Conservation (phyloP, 768 basidiomycete genomes). For the Xerocomellus chrysenteron region DNA sequence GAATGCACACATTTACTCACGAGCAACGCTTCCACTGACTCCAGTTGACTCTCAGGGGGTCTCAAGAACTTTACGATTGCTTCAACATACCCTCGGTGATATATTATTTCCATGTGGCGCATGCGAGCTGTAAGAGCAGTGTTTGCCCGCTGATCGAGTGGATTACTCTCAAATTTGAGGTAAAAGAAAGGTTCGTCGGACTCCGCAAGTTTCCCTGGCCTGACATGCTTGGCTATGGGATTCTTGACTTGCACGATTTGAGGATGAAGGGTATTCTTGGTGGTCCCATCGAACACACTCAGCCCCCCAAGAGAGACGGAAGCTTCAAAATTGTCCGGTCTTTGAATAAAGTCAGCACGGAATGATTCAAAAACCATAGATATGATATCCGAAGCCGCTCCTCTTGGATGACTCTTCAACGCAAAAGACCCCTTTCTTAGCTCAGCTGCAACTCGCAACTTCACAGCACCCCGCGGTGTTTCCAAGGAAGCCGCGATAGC, state of each 20-base stretch:
- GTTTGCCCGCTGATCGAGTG: constrained; percentile 88
- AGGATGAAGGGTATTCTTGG: constrained; percentile 70
- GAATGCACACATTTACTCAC: constrained; percentile 42
- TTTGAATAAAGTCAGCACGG: constrained; percentile 77
- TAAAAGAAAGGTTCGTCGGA: constrained; percentile 74
- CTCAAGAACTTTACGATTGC: constrained; percentile 89
- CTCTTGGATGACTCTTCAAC: constrained; percentile 73
- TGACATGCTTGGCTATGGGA: constrained; percentile 27
- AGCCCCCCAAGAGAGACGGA: constrained; percentile 84
- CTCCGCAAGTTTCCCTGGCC: constrained; percentile 31
- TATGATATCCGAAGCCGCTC: constrained; percentile 64
- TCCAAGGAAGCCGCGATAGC: constrained; percentile 69
- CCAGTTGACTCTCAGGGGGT: constrained; percentile 90
- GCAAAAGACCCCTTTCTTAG: constrained; percentile 88
- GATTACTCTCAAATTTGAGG: constrained; percentile 88
- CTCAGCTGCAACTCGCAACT: constrained; percentile 69
- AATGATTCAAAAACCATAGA: constrained; percentile 87
- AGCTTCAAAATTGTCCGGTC: constrained; percentile 84
- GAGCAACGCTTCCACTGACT: constrained; percentile 91
- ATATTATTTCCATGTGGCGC: constrained; percentile 96
- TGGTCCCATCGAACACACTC: constrained; percentile 90
- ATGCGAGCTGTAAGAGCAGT: constrained; percentile 85
- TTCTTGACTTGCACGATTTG: constrained; percentile 89
- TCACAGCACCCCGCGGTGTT: constrained; percentile 75
- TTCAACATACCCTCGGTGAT: constrained; percentile 92